Conservation (phyloP, 306 rosid species). For the Cicer judaicum region DNA sequence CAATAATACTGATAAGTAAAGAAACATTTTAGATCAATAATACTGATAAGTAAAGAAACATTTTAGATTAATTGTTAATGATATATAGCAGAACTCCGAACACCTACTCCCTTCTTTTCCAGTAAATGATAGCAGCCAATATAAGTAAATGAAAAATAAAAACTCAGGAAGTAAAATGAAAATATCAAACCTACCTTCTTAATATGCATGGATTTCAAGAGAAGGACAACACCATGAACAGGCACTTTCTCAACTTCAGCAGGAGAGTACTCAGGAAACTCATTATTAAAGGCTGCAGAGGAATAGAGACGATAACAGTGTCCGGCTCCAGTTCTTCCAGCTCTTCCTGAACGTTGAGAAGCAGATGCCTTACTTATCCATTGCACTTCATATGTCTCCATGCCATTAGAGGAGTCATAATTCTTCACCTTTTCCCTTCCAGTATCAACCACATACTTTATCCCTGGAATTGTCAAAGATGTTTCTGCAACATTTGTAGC, state of each 20-base stretch:
- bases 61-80: background rate
- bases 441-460: constrained; percentile 89
- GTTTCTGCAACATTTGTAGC: constrained; percentile 99
- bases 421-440: constrained; percentile 91
- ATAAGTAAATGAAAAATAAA: constrained; percentile 32
- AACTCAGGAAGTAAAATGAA: constrained; percentile 22
- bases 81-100: constrained; percentile 17
- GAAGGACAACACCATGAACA: constrained; percentile 82
- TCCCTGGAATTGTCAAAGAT: constrained; percentile 89
- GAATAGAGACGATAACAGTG: constrained; percentile 92
- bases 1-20: no score
- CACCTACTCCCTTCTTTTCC: constrained; percentile 14
- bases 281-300: constrained; percentile 76
- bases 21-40: background rate
- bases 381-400: constrained; percentile 77
- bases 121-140: constrained; percentile 29
- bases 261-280: constrained; percentile 69
- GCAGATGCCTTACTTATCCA: constrained; percentile 99
- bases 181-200: constrained; percentile 58
- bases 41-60: no score
- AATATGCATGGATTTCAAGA: constrained; percentile 85
- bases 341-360: constrained; percentile 87
- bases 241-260: constrained; percentile 89
- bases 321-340: constrained; percentile 95
- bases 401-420: constrained; percentile 76